phyloP scores from a whole-genome alignment of 2,329 filamentous ascomycete species.

The Hortaea werneckii region DNA sequence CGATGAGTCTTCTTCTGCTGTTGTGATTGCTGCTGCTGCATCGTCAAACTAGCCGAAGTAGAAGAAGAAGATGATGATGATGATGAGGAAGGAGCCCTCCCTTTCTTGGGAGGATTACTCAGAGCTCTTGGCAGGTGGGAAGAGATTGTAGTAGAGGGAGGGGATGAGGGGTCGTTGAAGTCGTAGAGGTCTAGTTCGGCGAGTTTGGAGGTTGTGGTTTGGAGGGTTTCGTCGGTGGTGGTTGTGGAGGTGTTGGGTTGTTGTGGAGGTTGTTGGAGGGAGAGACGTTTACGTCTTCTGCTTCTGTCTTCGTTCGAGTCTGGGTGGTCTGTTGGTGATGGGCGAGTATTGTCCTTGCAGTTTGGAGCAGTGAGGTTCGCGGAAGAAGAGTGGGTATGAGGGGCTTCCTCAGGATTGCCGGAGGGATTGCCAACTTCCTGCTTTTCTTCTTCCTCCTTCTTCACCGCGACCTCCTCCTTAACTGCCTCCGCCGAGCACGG shows the following conservation, averaged over 20 bases:
- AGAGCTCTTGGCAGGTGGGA: not conserved
- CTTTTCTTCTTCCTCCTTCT: conserved; percentile 4
- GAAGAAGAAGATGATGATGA: not conserved
- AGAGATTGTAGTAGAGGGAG: not conserved
- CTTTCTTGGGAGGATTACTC: not conserved
- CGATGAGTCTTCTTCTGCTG: conserved; percentile 7
- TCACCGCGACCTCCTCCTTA: conserved; percentile 11
- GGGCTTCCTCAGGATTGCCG: not conserved
- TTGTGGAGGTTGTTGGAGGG: conserved; percentile 2
- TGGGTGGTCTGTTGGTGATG: not conserved
- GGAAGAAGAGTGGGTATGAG: conserved; percentile 1
- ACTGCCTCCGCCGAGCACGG: conserved; percentile 2
- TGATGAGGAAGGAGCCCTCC: not conserved
- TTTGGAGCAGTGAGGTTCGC: conserved; percentile 7
- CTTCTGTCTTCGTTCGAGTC: not conserved
- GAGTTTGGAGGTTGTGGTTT: conserved; percentile 14
- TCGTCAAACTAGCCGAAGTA: not conserved
- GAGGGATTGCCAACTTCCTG: no score
- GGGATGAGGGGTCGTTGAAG: conserved; percentile 20
- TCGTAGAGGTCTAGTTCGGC: conserved; percentile 25
- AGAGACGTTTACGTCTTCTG: not conserved
- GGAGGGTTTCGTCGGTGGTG: conserved; percentile 4
- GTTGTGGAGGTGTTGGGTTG: not conserved
- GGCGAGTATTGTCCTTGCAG: not conserved
- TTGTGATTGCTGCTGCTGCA: no score